A percentile compares a stretch with the other conserved stretches of the same genome.
phyloP scores from a whole-genome alignment of 1,284 basidiomycete species.

The Ceratobasidium sp. region DNA sequence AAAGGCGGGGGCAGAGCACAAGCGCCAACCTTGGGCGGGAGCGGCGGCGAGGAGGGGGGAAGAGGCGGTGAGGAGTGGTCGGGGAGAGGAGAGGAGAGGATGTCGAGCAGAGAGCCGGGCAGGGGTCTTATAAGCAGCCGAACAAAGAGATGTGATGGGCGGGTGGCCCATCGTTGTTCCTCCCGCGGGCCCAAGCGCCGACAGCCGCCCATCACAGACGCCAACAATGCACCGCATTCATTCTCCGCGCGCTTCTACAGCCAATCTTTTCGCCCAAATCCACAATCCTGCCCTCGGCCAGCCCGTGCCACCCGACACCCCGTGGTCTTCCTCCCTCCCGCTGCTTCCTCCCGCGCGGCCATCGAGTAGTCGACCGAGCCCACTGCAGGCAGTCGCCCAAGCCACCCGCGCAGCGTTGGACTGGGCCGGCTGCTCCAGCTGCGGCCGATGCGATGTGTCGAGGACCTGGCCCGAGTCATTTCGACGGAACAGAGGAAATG shows the following conservation, averaged over 20 bases:
- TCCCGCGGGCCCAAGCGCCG: constrained; percentile 25
- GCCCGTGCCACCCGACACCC: neutral
- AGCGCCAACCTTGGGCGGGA: constrained; percentile 15
- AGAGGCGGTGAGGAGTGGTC: neutral
- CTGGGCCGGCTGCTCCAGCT: constrained; percentile 64
- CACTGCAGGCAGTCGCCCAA: constrained; percentile 49
- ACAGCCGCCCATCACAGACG: neutral
- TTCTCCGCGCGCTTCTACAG: too few species aligned
- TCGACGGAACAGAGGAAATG: neutral
- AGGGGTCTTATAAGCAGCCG: too few species aligned
- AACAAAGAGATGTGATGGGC: constrained; percentile 2
- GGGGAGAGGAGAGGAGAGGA: constrained; percentile 10
- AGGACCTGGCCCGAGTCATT: constrained; percentile 42
- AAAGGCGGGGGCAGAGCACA: neutral
- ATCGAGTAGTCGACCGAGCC: constrained; percentile 39
- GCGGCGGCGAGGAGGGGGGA: neutral
- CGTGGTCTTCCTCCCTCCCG: constrained; percentile 7
- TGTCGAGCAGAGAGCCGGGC: neutral
- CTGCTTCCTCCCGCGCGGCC: neutral
- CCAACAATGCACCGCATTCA: neutral
- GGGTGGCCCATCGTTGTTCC: constrained; percentile 37
- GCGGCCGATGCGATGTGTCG: constrained; percentile 68
- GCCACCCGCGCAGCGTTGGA: constrained; percentile 64
- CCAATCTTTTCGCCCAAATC: constrained; percentile 35
- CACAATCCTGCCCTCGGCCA: constrained; percentile 36